Percentiles rank a stretch among this genome's conserved stretches.
phyloP scores from a whole-genome alignment of 1,139 yeast species.

The Eremothecium gossypii region DNA sequence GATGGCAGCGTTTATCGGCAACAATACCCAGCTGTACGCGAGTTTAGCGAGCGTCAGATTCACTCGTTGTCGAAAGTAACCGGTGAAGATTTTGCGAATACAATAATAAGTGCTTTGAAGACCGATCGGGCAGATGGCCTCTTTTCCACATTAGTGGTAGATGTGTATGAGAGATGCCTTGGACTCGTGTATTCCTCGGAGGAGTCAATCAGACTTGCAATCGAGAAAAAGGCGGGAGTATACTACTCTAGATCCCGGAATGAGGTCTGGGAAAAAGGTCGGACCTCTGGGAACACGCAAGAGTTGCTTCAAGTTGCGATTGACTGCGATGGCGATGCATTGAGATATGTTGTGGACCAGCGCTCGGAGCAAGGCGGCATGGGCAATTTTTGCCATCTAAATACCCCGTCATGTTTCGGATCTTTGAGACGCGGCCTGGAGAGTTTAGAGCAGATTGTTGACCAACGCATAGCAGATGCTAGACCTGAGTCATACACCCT shows the following conservation, averaged over 20 bases:
- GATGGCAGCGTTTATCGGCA: constrained; percentile 12
- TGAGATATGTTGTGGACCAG: constrained; percentile 79
- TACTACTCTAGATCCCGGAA: constrained; percentile 85
- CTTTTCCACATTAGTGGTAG: constrained; percentile 76
- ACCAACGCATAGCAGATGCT: constrained; percentile 43
- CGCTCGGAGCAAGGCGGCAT: constrained; percentile 39
- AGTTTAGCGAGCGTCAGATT: constrained; percentile 19
- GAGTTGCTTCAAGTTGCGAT: constrained; percentile 50
- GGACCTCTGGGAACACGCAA: constrained; percentile 92
- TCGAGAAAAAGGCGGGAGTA: constrained; percentile 77
- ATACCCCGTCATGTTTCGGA: constrained; percentile 73
- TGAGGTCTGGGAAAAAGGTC: constrained; percentile 93
- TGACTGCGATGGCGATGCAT: constrained; percentile 91
- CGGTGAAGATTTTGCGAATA: constrained; percentile 37
- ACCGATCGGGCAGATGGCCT: constrained; percentile 86
- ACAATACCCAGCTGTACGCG: constrained; percentile 43
- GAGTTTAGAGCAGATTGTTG: constrained; percentile 53
- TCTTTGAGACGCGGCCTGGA: constrained; percentile 47
- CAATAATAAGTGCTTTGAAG: constrained; percentile 47
- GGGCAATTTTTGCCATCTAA: constrained; percentile 68
- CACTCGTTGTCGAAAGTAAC: constrained; percentile 14
- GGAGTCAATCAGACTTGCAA: constrained; percentile 73
- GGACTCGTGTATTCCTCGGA: constrained; percentile 88
- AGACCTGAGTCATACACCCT: constrained; percentile 91
- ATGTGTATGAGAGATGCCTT: constrained; percentile 53